phyloP scores from a whole-genome alignment of 2,329 filamentous ascomycete species.

The Magnaporthiopsis incrustans region DNA sequence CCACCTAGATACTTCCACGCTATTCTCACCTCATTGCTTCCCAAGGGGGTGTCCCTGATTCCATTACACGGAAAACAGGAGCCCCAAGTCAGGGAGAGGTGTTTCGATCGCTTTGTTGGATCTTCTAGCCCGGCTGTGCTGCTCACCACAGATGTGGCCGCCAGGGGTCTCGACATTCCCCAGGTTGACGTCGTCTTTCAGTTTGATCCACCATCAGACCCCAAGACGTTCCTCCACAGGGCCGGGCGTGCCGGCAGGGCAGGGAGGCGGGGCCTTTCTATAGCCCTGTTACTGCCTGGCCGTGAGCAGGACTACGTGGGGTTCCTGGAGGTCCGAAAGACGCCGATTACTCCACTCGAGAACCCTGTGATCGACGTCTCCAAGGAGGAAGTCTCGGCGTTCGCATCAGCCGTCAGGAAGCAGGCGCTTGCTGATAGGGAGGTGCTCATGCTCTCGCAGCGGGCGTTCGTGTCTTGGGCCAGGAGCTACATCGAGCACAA shows the following conservation, averaged over 20 bases:
- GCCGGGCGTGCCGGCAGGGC: conserved; percentile 86
- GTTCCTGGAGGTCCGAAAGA: conserved; percentile 81
- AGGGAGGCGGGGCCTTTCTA: conserved; percentile 73
- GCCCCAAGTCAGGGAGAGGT: conserved; percentile 78
- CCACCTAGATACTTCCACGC: conserved; percentile 52
- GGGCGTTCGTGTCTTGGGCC: conserved; percentile 89
- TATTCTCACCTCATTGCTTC: conserved; percentile 66
- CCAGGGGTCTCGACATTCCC: conserved; percentile 84
- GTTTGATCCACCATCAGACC: conserved; percentile 74
- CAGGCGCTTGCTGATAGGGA: conserved; percentile 49
- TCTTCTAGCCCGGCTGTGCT: conserved; percentile 71
- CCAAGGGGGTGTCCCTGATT: conserved; percentile 59
- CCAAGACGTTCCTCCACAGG: conserved; percentile 92
- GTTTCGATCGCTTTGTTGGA: conserved; percentile 72
- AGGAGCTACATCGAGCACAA: conserved; percentile 87
- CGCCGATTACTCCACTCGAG: conserved; percentile 61
- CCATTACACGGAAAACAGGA: conserved; percentile 90
- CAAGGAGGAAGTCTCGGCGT: conserved; percentile 48
- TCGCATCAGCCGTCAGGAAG: conserved; percentile 19
- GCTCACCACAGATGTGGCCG: conserved; percentile 74
- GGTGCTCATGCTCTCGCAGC: conserved; percentile 80
- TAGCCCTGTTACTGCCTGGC: conserved; percentile 78
- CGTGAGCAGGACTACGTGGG: conserved; percentile 83
- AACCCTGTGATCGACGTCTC: conserved; percentile 49
- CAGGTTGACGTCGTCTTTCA: conserved; percentile 88